A percentile compares a stretch with the other conserved stretches of the same genome.
phyloP scores from a whole-genome alignment of 2,329 filamentous ascomycete genomes.

The Tolypocladium inflatum region DNA sequence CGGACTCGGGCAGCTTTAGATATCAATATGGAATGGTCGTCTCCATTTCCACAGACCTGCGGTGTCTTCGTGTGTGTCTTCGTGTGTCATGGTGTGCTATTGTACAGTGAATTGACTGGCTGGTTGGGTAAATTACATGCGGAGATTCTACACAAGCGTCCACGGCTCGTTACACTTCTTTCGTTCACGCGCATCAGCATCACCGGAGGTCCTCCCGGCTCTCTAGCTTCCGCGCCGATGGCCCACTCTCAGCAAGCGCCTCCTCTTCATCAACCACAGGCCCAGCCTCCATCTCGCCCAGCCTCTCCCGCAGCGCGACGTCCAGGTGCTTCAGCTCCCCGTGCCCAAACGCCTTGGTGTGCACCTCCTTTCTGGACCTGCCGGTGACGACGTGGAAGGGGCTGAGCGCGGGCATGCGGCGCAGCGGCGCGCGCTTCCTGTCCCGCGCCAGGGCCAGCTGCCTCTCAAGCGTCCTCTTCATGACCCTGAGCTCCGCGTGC shows the following conservation, averaged over 20 bases:
- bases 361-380: not conserved
- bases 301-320: slow-evolving; percentile 1
- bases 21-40: not conserved
- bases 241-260: not conserved
- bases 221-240: not conserved
- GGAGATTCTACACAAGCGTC: not conserved
- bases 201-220: not conserved
- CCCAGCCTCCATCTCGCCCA: not conserved
- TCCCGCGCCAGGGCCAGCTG: slow-evolving; percentile 5
- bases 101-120: not conserved
- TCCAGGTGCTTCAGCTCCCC: slow-evolving; percentile 4
- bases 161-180: not conserved
- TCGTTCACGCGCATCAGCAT: not conserved
- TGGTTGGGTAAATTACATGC: not conserved
- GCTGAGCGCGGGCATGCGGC: not conserved
- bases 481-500: slow-evolving; percentile 16
- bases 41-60: not conserved
- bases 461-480: slow-evolving; percentile 11
- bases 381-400: slow-evolving; percentile 4
- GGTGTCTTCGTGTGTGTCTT: too few relatives aligned
- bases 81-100: not conserved
- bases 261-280: not conserved
- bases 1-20: not conserved
- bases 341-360: slow-evolving; percentile 1
- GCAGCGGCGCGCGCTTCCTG: not conserved